A percentile compares a stretch with the other conserved stretches of the same genome.
phyloP scores from a whole-genome alignment of 2,329 filamentous ascomycete species.

The Cladosporium halotolerans region DNA sequence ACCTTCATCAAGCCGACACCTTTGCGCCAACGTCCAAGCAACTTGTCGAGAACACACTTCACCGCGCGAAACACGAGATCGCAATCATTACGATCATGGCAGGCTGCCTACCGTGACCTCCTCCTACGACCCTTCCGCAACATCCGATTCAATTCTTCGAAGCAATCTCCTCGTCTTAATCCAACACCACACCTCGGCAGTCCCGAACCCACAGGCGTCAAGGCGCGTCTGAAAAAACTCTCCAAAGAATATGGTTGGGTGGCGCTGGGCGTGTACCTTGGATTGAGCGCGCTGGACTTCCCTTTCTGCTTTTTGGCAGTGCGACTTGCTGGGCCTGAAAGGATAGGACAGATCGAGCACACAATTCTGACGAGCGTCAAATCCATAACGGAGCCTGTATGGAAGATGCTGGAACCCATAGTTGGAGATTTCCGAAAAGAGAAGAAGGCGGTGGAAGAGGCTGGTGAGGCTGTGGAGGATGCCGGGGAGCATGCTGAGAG shows the following conservation, averaged over 20 bases:
- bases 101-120: conserved; percentile 6
- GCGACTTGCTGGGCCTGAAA: conserved; percentile 72
- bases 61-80: conserved; percentile 4
- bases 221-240: conserved; percentile 71
- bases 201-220: conserved; percentile 32
- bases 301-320: conserved; percentile 93
- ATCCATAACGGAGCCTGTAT: neutral
- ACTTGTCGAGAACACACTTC: conserved; percentile 6
- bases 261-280: conserved; percentile 83
- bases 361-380: conserved; percentile 44
- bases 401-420: conserved; percentile 7
- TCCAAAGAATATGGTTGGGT: conserved; percentile 92
- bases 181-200: conserved; percentile 29
- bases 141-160: conserved; percentile 29
- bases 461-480: conserved; percentile 28
- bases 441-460: conserved; percentile 40
- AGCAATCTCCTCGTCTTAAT: conserved; percentile 22
- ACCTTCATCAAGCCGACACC: conserved; percentile 9
- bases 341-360: conserved; percentile 70
- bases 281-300: conserved; percentile 79
- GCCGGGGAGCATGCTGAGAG: conserved; percentile 18
- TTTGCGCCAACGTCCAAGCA: conserved; percentile 1
- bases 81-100: conserved; percentile 4
- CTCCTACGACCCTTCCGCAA: conserved; percentile 18
- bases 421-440: conserved; percentile 2